Evolutionary conservation across 2,329 filamentous ascomycete genomes (phyloP), one percentile per base, ranked within the genome.

Genomic region (Arthrobotrys sphaeroides): DNA sequence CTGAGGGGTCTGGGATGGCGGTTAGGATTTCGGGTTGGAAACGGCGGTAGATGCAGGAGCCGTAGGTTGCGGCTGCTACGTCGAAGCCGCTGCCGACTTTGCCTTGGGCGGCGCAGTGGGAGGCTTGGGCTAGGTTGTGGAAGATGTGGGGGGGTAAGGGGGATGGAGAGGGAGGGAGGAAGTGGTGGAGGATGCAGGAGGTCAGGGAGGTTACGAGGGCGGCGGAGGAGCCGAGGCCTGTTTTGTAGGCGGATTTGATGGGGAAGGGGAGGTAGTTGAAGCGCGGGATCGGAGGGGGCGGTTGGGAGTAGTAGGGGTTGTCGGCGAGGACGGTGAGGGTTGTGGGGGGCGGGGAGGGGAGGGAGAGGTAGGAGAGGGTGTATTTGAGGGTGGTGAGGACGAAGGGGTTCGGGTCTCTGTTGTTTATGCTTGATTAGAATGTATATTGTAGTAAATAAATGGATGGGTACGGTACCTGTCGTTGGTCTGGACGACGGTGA

Each of bases 41-140:
- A n/a, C 95, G 90, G 18, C 91, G 88, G 85, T 99, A 99, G 9
- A 91, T 85, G 82, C 93, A 97, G 13, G 92, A 94, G 13, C 95
- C 95, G 82, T 93, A 97, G 13, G 97, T 93, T 16, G 95, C 95
- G 24, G 91, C 90, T 0, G 94, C 95, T 61, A 99, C 91, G 81
- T 99, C 95, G 82, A 99, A 99, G 18, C 95, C 95, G 0, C 91
- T 95, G 57, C 95, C 95, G 16, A 99, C 90, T 83, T 99, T 99
- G 22, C 95, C 95, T 84, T 99, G 95, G 0, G 95, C 95, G 0
- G 94, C 93, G 81, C 94, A 97, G 84, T 99, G 95, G 2, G 93
- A 90, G 0, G 92, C 91, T 84, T 99, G 95, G 0, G 94, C 91
- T 59, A 99, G 89, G 83, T 98, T 98, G 84, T 99, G 95, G 64